Evolutionary conservation across 208 protist genomes (phyloP).

Genomic region (Blechomonas ayalai): DNA sequence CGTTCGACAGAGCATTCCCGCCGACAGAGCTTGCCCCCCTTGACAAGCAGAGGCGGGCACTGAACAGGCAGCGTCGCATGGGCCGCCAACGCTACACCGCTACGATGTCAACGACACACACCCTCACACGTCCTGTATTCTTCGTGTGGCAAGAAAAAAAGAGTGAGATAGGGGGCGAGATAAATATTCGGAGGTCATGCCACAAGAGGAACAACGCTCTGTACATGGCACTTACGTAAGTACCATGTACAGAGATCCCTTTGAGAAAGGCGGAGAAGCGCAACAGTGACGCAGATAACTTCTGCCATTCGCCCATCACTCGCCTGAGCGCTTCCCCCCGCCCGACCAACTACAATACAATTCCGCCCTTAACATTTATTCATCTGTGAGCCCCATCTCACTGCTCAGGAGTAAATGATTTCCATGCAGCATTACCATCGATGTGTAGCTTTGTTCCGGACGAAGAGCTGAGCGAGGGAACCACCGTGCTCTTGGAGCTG

Average conservation of each 20-base stretch:
- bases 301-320: too few relatives aligned
- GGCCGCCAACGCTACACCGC: conserved; percentile 5
- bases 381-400: too few relatives aligned
- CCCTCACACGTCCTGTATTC: not conserved
- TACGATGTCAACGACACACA: not conserved
- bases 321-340: too few relatives aligned
- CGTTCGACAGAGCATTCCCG: too few relatives aligned
- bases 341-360: too few relatives aligned
- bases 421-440: conserved; percentile 79
- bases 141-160: too few relatives aligned
- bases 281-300: too few relatives aligned
- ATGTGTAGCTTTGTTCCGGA: conserved; percentile 47
- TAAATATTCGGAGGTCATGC: not conserved
- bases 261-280: too few relatives aligned
- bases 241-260: conserved; percentile 10
- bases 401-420: conserved; percentile 49
- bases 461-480: too few relatives aligned
- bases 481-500: not conserved
- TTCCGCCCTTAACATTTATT: too few relatives aligned
- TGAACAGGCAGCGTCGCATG: not conserved
- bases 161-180: not conserved
- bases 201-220: conserved; percentile 10
- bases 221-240: conserved; percentile 2
- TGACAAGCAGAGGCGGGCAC: not conserved
- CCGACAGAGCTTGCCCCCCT: conserved; percentile 9